Evolutionary conservation across 2,329 filamentous ascomycete species (phyloP).

Genomic region (Graphilbum sp.): DNA sequence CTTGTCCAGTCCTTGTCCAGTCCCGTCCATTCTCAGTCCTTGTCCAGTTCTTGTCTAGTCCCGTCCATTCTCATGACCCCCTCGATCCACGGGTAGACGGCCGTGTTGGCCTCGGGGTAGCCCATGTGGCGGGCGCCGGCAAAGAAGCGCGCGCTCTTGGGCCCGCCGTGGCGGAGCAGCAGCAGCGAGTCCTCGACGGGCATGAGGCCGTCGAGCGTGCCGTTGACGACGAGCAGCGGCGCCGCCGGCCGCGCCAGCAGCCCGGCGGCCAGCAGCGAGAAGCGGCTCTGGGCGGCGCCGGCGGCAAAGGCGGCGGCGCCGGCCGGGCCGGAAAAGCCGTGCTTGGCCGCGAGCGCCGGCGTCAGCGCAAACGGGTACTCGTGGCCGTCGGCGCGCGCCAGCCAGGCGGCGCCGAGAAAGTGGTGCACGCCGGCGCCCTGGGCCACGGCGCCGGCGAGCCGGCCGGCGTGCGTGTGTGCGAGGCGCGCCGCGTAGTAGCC

Average conservation of each 20-base stretch:
- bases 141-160: conserved; percentile 51
- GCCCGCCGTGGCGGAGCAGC: conserved; percentile 45
- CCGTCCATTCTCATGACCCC: no score
- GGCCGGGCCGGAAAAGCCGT: conserved; percentile 40
- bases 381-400: conserved; percentile 44
- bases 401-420: conserved; percentile 43
- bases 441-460: conserved; percentile 38
- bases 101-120: conserved; percentile 41
- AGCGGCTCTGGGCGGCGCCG: conserved; percentile 36
- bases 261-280: conserved; percentile 43
- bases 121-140: conserved; percentile 48
- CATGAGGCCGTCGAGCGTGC: conserved; percentile 46
- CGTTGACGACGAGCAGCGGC: conserved; percentile 44
- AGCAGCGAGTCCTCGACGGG: conserved; percentile 52
- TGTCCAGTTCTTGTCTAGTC: no score
- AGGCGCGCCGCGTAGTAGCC: conserved; percentile 53
- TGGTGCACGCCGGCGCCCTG: conserved; percentile 48
- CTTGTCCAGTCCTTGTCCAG: no score
- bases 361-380: conserved; percentile 47
- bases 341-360: conserved; percentile 42
- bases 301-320: conserved; percentile 27
- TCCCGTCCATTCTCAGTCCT: no score
- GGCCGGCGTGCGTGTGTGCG: conserved; percentile 46
- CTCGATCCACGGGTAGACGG: conserved; percentile 47
- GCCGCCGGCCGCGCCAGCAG: conserved; percentile 38